Percentiles rank a stretch among this genome's conserved stretches.
phyloP scores from a whole-genome alignment of 2,329 filamentous ascomycete species.

The Pseudovirgaria hyperparasitica region DNA sequence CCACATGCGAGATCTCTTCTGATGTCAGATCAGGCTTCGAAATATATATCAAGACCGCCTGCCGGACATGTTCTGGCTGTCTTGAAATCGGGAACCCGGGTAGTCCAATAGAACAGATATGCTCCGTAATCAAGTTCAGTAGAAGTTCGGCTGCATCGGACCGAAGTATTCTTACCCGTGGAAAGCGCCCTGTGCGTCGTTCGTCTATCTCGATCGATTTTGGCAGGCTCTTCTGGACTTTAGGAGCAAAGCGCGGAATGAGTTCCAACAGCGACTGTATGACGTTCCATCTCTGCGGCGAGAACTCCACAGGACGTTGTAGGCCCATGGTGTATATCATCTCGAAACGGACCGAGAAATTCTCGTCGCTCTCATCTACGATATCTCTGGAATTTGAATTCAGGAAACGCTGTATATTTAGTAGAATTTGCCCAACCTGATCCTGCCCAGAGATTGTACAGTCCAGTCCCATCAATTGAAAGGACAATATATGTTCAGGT shows the following conservation, averaged over 20 bases:
- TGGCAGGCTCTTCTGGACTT: slow-evolving; percentile 20
- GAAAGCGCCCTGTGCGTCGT: slow-evolving; percentile 24
- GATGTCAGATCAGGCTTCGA: slow-evolving; percentile 17
- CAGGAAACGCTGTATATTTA: slow-evolving; percentile 34
- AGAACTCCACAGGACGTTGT: slow-evolving; percentile 38
- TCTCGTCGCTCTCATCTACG: slow-evolving; percentile 54
- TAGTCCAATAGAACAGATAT: slow-evolving; percentile 34
- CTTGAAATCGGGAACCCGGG: slow-evolving; percentile 30
- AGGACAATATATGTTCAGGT: slow-evolving; percentile 51
- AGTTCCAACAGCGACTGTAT: slow-evolving; percentile 41
- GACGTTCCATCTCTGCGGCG: slow-evolving; percentile 43
- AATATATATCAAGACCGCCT: slow-evolving; percentile 34
- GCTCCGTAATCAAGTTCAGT: slow-evolving; percentile 11
- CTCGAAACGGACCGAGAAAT: slow-evolving; percentile 48
- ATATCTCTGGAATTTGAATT: slow-evolving; percentile 38
- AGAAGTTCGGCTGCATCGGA: slow-evolving; percentile 20
- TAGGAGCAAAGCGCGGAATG: slow-evolving; percentile 20
- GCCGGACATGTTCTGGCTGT: slow-evolving; percentile 17
- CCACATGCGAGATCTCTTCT: slow-evolving; percentile 14
- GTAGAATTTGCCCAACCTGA: slow-evolving; percentile 19
- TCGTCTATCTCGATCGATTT: slow-evolving; percentile 31
- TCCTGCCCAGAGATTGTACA: slow-evolving; percentile 13
- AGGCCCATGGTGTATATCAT: slow-evolving; percentile 47
- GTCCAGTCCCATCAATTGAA: slow-evolving; percentile 50
- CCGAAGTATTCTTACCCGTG: slow-evolving; percentile 36